Conservation (phyloP, 805 yeast species). For the Saccharomycopsis fodiens region DNA sequence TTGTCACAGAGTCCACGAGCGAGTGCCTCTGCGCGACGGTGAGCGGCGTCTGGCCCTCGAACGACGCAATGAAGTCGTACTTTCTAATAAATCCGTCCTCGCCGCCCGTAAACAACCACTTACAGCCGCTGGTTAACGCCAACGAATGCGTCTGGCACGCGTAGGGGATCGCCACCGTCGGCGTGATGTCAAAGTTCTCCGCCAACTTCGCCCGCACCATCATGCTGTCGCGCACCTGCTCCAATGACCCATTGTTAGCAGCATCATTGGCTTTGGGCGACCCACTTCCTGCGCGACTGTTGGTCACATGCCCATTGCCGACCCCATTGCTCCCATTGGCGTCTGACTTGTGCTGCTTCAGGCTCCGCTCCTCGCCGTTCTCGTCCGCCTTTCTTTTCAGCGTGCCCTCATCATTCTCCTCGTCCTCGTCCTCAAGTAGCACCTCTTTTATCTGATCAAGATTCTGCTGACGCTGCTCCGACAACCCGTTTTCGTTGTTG, state of each 20-base stretch:
- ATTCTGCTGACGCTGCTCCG: neutral
- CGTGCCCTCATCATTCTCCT: constrained; percentile 12
- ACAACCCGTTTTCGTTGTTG: constrained; percentile 26
- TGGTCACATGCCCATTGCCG: constrained; percentile 23
- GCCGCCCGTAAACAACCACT: constrained; percentile 90
- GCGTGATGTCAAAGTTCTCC: constrained; percentile 60
- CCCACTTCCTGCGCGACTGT: constrained; percentile 24
- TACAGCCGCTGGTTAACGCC: constrained; percentile 70
- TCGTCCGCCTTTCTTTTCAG: constrained; percentile 21
- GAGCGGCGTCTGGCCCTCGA: constrained; percentile 79
- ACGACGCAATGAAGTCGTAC: constrained; percentile 77
- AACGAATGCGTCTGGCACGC: constrained; percentile 70
- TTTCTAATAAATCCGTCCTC: constrained; percentile 91
- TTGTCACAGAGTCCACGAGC: constrained; percentile 74
- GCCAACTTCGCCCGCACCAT: constrained; percentile 42
- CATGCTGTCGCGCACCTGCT: constrained; percentile 28
- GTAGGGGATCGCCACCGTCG: constrained; percentile 84
- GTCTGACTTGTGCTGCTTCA: constrained; percentile 20
- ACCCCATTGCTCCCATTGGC: constrained; percentile 25
- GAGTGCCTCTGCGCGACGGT: constrained; percentile 90
- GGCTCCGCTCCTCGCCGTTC: constrained; percentile 21
- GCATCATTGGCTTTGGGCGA: constrained; percentile 18
- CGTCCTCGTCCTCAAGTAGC: constrained; percentile 25
- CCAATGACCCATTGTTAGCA: constrained; percentile 12
- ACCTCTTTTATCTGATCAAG: constrained; percentile 17